A percentile compares a stretch with the other conserved stretches of the same genome.
These are phyloP conservation scores for Trichoderma sp. DNA, from an alignment of 2,329 filamentous ascomycete species.

Conservation along the genomic window DNA sequence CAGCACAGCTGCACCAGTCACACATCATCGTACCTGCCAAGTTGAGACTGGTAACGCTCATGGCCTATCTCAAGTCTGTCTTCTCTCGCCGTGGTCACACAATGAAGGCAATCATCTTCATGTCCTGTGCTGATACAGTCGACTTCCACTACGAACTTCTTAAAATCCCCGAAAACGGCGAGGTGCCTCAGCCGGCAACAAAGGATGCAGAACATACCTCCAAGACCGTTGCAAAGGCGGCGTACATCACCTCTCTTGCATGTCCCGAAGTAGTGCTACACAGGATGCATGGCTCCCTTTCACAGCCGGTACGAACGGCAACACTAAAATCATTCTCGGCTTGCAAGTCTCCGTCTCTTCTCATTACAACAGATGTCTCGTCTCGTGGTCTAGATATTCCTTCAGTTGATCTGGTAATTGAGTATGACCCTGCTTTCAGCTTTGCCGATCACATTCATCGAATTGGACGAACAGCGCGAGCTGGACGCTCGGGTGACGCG, in stretches of 20 bases:
- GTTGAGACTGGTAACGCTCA: constrained; percentile 82
- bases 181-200: constrained; percentile 31
- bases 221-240: constrained; percentile 67
- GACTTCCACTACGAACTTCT: constrained; percentile 94
- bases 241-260: constrained; percentile 71
- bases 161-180: constrained; percentile 42
- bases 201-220: constrained; percentile 43
- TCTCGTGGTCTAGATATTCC: constrained; percentile 94
- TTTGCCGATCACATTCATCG: constrained; percentile 92
- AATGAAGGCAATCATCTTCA: constrained; percentile 96
- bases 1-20: constrained; percentile 90
- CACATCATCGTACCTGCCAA: constrained; percentile 89
- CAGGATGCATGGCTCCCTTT: constrained; percentile 87
- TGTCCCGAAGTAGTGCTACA: constrained; percentile 76
- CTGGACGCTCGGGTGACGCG: constrained; percentile 83
- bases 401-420: constrained; percentile 90
- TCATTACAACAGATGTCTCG: constrained; percentile 94
- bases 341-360: constrained; percentile 72
- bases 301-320: constrained; percentile 82
- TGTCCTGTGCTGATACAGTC: constrained; percentile 94
- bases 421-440: constrained; percentile 95
- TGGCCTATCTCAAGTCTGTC: constrained; percentile 79
- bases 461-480: constrained; percentile 90
- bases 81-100: constrained; percentile 87
- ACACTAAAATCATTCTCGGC: constrained; percentile 80